These are phyloP conservation scores for Psilocybe cyanescens DNA, from an alignment of 768 basidiomycete genomes.

Conservation along the genomic window DNA sequence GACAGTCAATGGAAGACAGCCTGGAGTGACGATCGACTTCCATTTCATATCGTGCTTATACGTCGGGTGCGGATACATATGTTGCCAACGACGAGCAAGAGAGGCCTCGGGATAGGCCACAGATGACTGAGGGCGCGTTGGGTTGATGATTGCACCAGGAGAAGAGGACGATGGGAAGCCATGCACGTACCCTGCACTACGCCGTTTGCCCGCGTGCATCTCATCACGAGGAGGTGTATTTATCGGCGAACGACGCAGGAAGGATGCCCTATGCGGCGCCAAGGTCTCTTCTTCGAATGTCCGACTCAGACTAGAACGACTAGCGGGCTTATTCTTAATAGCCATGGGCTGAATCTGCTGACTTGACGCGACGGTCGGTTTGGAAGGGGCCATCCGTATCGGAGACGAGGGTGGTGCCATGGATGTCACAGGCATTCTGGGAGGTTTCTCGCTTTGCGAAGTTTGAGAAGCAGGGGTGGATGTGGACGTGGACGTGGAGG, in stretches of 20 bases:
- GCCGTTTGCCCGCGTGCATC: slow-evolving; percentile 57
- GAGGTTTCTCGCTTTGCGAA: slow-evolving; percentile 16
- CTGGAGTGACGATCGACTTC: slow-evolving; percentile 83
- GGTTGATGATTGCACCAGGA: slow-evolving; percentile 58
- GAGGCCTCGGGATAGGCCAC: slow-evolving; percentile 68
- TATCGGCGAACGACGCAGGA: slow-evolving; percentile 63
- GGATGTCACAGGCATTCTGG: slow-evolving; percentile 4
- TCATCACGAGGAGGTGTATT: slow-evolving; percentile 76
- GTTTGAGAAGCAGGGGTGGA: slow-evolving; percentile 21
- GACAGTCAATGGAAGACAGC: slow-evolving; percentile 88
- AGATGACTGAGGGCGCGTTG: slow-evolving; percentile 61
- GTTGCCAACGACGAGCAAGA: slow-evolving; percentile 90
- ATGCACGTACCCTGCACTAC: slow-evolving; percentile 43
- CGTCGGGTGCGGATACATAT: slow-evolving; percentile 72
- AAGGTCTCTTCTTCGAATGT: slow-evolving; percentile 62
- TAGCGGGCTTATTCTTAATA: slow-evolving; percentile 39
- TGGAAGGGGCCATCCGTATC: slow-evolving; percentile 38
- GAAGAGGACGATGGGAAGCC: slow-evolving; percentile 55
- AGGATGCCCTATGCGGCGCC: slow-evolving; percentile 46
- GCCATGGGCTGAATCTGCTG: slow-evolving; percentile 44
- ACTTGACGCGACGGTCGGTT: slow-evolving; percentile 36
- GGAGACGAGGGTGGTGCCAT: slow-evolving; percentile 29
- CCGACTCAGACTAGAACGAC: slow-evolving; percentile 52
- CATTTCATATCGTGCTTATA: slow-evolving; percentile 92
- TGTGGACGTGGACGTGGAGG: neutral